phyloP scores from a whole-genome alignment of 768 basidiomycete genomes.

The Pulveroboletus sp. region DNA sequence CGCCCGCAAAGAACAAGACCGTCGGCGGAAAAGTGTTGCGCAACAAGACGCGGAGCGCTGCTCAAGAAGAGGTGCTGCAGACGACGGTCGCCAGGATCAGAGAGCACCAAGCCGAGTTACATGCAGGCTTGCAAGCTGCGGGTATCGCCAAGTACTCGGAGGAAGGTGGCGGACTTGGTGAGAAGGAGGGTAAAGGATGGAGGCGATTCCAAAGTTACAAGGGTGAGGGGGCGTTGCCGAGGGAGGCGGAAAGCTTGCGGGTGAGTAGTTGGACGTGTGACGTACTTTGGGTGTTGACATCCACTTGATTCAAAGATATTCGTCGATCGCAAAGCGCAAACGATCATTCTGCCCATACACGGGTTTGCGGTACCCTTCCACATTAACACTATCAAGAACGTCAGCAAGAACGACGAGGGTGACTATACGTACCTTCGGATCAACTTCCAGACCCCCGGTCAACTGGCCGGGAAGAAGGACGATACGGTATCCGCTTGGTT shows the following conservation, averaged over 20 bases:
- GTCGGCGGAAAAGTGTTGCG: constrained; percentile 83
- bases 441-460: constrained; percentile 98
- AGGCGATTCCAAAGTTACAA: constrained; percentile 97
- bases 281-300: constrained; percentile 2
- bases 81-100: constrained; percentile 74
- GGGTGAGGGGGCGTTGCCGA: constrained; percentile 85
- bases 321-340: constrained; percentile 87
- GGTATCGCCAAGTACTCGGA: constrained; percentile 84
- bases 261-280: constrained; percentile 42
- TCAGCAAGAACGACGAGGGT: constrained; percentile 94
- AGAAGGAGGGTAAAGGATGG: constrained; percentile 90
- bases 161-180: constrained; percentile 66
- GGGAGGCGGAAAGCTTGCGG: constrained; percentile 73
- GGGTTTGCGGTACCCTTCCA: constrained; percentile 97
- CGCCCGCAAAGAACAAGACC: constrained; percentile 66
- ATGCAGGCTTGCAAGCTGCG: constrained; percentile 67
- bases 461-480: constrained; percentile 96
- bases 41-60: constrained; percentile 85
- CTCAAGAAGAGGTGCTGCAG: constrained; percentile 78
- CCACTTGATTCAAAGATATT: constrained; percentile 54
- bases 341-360: constrained; percentile 88
- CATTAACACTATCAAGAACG: constrained; percentile 97
- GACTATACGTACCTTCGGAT: constrained; percentile 93
- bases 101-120: constrained; percentile 85
- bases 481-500: constrained; percentile 62